phyloP scores from a whole-genome alignment of 768 basidiomycete species.

The Trichaptum fuscoviolaceum region DNA sequence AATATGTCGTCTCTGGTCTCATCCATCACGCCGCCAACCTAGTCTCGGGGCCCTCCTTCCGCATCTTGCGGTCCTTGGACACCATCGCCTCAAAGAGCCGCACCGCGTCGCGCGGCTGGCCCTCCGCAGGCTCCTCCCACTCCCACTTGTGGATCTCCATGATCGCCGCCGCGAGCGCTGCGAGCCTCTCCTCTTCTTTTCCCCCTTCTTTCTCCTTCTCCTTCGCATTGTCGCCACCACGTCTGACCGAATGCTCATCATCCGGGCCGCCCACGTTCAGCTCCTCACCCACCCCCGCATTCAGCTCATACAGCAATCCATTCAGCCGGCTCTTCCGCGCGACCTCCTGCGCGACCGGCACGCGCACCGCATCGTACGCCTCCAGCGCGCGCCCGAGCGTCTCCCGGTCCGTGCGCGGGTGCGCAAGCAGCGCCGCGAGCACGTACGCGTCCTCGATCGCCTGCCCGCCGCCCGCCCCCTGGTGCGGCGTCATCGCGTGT shows the following conservation, averaged over 20 bases:
- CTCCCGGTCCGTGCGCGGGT: constrained; percentile 16
- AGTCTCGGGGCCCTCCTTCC: not conserved
- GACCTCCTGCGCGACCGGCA: constrained; percentile 24
- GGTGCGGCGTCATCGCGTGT: constrained; percentile 42
- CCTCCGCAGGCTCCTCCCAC: not conserved
- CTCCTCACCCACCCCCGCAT: not conserved
- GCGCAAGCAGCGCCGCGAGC: constrained; percentile 24
- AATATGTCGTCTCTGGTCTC: too few relatives aligned
- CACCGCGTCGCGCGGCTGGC: not conserved
- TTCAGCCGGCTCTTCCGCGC: constrained; percentile 15
- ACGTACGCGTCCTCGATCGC: constrained; percentile 40
- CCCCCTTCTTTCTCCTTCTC: not conserved
- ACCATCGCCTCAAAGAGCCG: not conserved
- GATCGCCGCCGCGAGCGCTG: constrained; percentile 1
- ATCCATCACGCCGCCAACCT: not conserved
- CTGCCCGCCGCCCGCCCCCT: constrained; percentile 45
- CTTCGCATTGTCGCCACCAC: not conserved
- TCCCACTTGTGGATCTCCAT: not conserved
- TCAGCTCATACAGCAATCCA: constrained; percentile 22
- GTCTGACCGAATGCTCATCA: too few relatives aligned
- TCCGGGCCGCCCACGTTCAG: too few relatives aligned
- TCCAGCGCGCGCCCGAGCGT: constrained; percentile 25
- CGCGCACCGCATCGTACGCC: constrained; percentile 27
- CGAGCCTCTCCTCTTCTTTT: not conserved
- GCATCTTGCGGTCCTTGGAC: not conserved